These are phyloP conservation scores for Amanita jacksonii DNA, from an alignment of 768 basidiomycete species.

Conservation along the genomic window DNA sequence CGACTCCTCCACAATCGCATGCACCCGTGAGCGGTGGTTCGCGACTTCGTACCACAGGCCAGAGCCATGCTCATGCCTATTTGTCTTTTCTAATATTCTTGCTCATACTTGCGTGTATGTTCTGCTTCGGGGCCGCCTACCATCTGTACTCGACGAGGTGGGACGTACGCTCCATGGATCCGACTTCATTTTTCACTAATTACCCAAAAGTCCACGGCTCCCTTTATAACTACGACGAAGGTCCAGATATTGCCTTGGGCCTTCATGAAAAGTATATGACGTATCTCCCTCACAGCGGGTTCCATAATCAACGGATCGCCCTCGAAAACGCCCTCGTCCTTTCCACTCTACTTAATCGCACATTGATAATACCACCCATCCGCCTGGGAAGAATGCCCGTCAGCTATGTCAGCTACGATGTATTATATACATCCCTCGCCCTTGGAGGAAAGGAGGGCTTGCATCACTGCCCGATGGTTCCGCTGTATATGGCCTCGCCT, in stretches of 20 bases:
- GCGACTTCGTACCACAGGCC: slow-evolving; percentile 9
- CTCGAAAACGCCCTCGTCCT: slow-evolving; percentile 80
- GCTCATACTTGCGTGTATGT: slow-evolving; percentile 37
- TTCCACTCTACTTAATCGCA: slow-evolving; percentile 60
- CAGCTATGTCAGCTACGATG: slow-evolving; percentile 47
- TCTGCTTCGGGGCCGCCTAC: slow-evolving; percentile 52
- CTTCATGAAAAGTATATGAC: slow-evolving; percentile 42
- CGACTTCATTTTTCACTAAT: slow-evolving; percentile 22
- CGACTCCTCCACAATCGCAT: slow-evolving; percentile 13
- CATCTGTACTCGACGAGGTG: slow-evolving; percentile 61
- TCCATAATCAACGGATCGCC: slow-evolving; percentile 82
- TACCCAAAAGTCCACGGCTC: slow-evolving; percentile 15
- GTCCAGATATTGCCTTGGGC: slow-evolving; percentile 8
- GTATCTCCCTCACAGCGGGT: slow-evolving; percentile 77
- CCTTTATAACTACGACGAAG: slow-evolving; percentile 10
- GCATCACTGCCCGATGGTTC: slow-evolving; percentile 37
- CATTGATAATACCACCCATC: slow-evolving; percentile 69
- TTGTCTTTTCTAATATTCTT: slow-evolving; percentile 34
- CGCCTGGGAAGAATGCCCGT: slow-evolving; percentile 54
- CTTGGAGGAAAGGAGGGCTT: slow-evolving; percentile 44
- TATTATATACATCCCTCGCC: slow-evolving; percentile 34
- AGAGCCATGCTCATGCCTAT: slow-evolving; percentile 17
- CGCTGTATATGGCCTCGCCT: slow-evolving; percentile 25
- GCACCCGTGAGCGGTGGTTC: slow-evolving; percentile 8
- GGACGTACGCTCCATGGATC: slow-evolving; percentile 19